phyloP scores from a whole-genome alignment of 768 basidiomycete genomes.

The Rhodotorula toruloides region DNA sequence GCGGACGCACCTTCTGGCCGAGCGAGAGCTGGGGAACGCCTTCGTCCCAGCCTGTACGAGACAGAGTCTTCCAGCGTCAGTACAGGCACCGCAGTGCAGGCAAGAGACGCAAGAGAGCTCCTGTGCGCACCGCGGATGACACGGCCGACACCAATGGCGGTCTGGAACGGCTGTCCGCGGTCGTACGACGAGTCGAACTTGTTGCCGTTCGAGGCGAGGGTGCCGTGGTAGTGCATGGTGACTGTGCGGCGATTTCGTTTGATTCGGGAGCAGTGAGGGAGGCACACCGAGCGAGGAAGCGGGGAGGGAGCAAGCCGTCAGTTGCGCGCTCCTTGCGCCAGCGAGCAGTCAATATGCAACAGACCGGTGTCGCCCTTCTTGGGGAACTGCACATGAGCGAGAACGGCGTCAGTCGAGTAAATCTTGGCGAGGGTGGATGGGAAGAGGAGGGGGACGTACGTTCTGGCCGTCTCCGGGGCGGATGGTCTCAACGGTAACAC shows the following conservation, averaged over 20 bases:
- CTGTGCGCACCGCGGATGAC: constrained; percentile 58
- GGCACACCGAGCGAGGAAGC: no score
- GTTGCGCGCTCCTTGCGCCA: no score
- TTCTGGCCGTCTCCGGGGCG: constrained; percentile 57
- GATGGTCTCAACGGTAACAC: constrained; percentile 62
- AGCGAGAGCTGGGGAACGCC: constrained; percentile 76
- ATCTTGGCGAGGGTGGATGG: background rate
- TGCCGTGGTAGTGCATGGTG: constrained; percentile 67
- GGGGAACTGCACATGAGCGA: constrained; percentile 52
- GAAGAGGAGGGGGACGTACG: background rate
- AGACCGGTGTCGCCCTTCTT: constrained; percentile 54
- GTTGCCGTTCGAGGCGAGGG: constrained; percentile 18
- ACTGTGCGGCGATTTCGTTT: constrained; percentile 66
- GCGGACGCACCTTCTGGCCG: constrained; percentile 72
- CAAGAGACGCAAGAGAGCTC: background rate
- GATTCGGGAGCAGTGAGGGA: no score
- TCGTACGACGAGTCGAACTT: constrained; percentile 55
- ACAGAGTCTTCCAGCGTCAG: constrained; percentile 42
- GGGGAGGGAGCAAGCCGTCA: background rate
- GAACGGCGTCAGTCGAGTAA: background rate
- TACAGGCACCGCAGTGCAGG: constrained; percentile 1
- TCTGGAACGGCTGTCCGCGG: constrained; percentile 55
- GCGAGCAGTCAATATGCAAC: background rate
- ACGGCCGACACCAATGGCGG: constrained; percentile 63
- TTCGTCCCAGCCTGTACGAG: constrained; percentile 65